Conservation (phyloP, 2,329 filamentous ascomycete genomes). For the Exophiala calicioides region DNA sequence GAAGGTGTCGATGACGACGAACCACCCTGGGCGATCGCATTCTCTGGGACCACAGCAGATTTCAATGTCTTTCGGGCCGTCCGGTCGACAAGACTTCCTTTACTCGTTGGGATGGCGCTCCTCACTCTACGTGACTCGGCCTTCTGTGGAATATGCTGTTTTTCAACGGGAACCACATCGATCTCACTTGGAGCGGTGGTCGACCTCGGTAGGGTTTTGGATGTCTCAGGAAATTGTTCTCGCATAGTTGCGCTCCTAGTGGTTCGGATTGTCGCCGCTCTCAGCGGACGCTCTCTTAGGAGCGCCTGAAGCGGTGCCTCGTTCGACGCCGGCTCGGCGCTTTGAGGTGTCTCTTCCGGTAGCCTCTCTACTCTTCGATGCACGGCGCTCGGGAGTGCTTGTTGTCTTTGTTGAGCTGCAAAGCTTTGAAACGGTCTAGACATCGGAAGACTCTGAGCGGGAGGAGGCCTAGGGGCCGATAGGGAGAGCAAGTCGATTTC, state of each 20-base stretch:
- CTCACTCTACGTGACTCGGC: conserved; percentile 7
- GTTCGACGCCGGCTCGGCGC: not conserved
- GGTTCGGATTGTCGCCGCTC: conserved; percentile 29
- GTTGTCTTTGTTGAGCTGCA: conserved; percentile 50
- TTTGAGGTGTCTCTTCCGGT: conserved; percentile 5
- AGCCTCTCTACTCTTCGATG: conserved; percentile 8
- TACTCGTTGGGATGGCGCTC: not conserved
- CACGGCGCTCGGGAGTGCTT: conserved; percentile 37
- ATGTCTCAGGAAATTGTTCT: conserved; percentile 9
- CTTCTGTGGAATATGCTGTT: conserved; percentile 2
- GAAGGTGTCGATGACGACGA: conserved; percentile 35
- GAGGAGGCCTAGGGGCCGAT: conserved; percentile 7
- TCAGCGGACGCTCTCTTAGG: conserved; percentile 32
- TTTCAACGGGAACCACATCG: conserved; percentile 12
- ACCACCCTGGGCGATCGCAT: conserved; percentile 8
- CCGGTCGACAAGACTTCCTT: not conserved
- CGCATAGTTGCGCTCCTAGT: conserved; percentile 21
- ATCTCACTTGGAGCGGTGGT: conserved; percentile 22
- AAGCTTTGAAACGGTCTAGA: conserved; percentile 39
- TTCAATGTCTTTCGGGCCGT: not conserved
- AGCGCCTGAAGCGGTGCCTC: conserved; percentile 25
- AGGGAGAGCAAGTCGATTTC: conserved; percentile 6
- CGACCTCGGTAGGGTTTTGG: conserved; percentile 25
- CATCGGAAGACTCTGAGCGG: conserved; percentile 1
- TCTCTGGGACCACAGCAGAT: conserved; percentile 2